These are phyloP conservation scores for Tieghemostelium lacteum DNA, from an alignment of 78 protist genomes.

Conservation along the genomic window DNA sequence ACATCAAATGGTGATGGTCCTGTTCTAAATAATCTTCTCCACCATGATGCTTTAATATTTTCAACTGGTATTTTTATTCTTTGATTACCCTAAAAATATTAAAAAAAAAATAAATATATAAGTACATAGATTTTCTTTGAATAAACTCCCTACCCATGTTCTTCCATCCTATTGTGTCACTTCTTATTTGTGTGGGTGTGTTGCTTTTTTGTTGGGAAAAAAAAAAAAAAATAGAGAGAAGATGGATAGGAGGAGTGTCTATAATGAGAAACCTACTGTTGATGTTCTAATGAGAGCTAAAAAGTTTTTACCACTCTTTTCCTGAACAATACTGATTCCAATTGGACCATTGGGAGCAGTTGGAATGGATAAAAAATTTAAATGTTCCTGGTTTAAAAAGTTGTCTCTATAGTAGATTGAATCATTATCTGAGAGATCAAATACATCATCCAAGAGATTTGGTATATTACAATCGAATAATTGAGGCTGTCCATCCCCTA, in stretches of 20 bases:
- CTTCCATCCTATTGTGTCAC: no score
- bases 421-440: slow-evolving; percentile 67
- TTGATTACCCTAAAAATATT: slow-evolving; percentile 54
- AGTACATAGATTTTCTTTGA: not conserved
- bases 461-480: slow-evolving; percentile 56
- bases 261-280: slow-evolving; percentile 42
- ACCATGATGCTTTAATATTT: slow-evolving; percentile 66
- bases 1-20: slow-evolving; percentile 78
- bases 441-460: slow-evolving; percentile 64
- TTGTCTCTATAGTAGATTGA: slow-evolving; percentile 44
- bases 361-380: slow-evolving; percentile 22
- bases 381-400: slow-evolving; percentile 54
- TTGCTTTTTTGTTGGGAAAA: no score
- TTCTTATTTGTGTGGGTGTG: no score
- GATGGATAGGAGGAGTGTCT: not conserved
- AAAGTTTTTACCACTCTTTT: slow-evolving; percentile 35
- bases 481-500: not conserved
- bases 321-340: slow-evolving; percentile 34
- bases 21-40: slow-evolving; percentile 79
- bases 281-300: slow-evolving; percentile 46
- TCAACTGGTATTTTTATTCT: slow-evolving; percentile 56
- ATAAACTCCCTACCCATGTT: not conserved
- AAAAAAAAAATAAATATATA: not conserved
- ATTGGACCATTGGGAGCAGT: slow-evolving; percentile 47
- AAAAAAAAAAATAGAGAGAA: not conserved